Evolutionary conservation across 495 filamentous ascomycete genomes (phyloP).

Genomic region (Daldinia vernicosa): DNA sequence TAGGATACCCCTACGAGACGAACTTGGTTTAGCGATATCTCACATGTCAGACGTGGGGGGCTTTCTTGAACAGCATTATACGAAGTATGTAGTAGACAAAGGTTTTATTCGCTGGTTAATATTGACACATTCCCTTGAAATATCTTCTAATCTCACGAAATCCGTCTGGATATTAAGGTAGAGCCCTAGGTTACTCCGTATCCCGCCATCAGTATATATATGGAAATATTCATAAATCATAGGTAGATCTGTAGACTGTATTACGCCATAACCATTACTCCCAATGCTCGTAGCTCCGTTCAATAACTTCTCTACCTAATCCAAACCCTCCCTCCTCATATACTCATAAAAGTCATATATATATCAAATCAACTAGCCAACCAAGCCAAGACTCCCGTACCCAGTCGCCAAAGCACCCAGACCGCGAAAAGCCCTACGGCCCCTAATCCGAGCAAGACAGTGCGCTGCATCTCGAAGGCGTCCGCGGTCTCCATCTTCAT

Average conservation of each 20-base stretch:
- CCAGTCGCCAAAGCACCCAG: slow-evolving; percentile 47
- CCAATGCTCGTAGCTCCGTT: background rate
- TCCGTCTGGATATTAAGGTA: background rate
- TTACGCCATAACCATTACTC: background rate
- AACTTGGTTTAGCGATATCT: background rate
- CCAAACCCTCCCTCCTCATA: background rate
- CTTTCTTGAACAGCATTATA: background rate
- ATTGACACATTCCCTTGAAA: background rate
- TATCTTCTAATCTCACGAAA: background rate
- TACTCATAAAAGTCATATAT: background rate
- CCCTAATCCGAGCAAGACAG: slow-evolving; percentile 49
- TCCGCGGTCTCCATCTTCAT: slow-evolving; percentile 61
- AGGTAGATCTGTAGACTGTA: background rate
- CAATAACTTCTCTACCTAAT: background rate
- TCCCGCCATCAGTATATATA: background rate
- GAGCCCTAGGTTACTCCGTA: background rate
- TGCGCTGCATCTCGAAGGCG: slow-evolving; percentile 58
- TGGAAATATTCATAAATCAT: background rate
- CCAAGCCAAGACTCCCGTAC: slow-evolving; percentile 19
- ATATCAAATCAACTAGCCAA: slow-evolving; percentile 5
- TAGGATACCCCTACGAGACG: background rate
- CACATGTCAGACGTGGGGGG: slow-evolving; percentile 17
- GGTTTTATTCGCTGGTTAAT: background rate
- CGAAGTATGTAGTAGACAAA: background rate
- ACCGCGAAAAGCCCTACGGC: slow-evolving; percentile 33